Conservation (phyloP, 78 protist species). For the Anaeramoeba ignava region DNA sequence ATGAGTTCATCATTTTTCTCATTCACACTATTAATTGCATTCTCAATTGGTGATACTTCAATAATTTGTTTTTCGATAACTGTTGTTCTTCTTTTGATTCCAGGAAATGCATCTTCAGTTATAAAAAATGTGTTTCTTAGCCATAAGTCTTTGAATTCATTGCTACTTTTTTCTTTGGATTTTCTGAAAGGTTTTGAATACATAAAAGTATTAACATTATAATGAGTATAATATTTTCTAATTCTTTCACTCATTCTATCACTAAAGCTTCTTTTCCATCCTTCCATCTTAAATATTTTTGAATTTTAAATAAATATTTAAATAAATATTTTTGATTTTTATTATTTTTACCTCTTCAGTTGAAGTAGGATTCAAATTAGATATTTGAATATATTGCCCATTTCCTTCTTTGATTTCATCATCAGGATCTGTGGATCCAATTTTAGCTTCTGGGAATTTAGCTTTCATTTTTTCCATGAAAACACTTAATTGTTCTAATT, state of each 20-base stretch:
- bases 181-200: slow-evolving; percentile 1
- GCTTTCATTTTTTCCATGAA: slow-evolving; percentile 30
- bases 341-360: no score
- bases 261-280: no score
- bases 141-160: slow-evolving; percentile 56
- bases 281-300: no score
- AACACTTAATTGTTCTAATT: slow-evolving; percentile 40
- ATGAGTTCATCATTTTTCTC: slow-evolving; percentile 42
- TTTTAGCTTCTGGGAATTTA: slow-evolving; percentile 44
- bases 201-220: background rate
- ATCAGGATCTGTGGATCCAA: slow-evolving; percentile 41
- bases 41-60: slow-evolving; percentile 26
- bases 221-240: background rate
- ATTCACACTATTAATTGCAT: slow-evolving; percentile 39
- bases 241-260: background rate
- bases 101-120: slow-evolving; percentile 39
- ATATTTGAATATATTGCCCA: slow-evolving; percentile 11
- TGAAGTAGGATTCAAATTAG: background rate
- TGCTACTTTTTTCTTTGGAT: slow-evolving; percentile 18
- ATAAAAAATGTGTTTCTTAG: slow-evolving; percentile 24
- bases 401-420: slow-evolving; percentile 16
- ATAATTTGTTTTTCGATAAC: slow-evolving; percentile 12
- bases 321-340: no score
- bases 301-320: no score
- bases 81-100: slow-evolving; percentile 36